Conservation (phyloP, 176 grass and related monocot species). For the Puya raimondii region DNA sequence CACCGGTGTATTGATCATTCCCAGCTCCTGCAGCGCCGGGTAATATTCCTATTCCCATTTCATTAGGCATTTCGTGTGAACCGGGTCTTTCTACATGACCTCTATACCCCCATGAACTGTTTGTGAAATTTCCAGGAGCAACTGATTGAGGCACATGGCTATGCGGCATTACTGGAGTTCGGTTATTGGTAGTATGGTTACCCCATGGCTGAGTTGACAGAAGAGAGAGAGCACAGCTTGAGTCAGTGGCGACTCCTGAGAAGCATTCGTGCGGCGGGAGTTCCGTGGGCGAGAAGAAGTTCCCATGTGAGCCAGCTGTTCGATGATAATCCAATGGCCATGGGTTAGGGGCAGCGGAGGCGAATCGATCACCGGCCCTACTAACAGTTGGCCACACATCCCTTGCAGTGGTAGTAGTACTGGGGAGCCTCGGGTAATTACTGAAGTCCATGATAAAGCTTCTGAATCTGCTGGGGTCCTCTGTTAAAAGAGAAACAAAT, state of each 20-base stretch:
- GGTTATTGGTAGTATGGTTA: slow-evolving; percentile 30
- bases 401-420: slow-evolving; percentile 22
- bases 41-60: slow-evolving; percentile 26
- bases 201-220: slow-evolving; percentile 92
- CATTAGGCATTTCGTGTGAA: slow-evolving; percentile 37
- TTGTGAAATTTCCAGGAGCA: slow-evolving; percentile 34
- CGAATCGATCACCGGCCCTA: slow-evolving; percentile 30
- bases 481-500: slow-evolving; percentile 17
- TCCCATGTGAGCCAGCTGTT: slow-evolving; percentile 14
- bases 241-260: slow-evolving; percentile 50
- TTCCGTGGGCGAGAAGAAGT: slow-evolving; percentile 37
- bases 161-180: slow-evolving; percentile 17
- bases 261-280: slow-evolving; percentile 45
- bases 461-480: slow-evolving; percentile 52
- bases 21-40: slow-evolving; percentile 2
- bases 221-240: slow-evolving; percentile 99
- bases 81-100: slow-evolving; percentile 4
- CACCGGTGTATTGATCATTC: slow-evolving; percentile 73
- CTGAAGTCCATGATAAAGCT: slow-evolving; percentile 81
- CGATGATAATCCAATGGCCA: slow-evolving; percentile 24
- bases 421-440: slow-evolving; percentile 54
- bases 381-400: slow-evolving; percentile 36
- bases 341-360: slow-evolving; percentile 46
- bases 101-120: slow-evolving; percentile 19
- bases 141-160: slow-evolving; percentile 35